Evolutionary conservation across 2,329 filamentous ascomycete genomes (phyloP).

Genomic region (Corynespora cassiicola): DNA sequence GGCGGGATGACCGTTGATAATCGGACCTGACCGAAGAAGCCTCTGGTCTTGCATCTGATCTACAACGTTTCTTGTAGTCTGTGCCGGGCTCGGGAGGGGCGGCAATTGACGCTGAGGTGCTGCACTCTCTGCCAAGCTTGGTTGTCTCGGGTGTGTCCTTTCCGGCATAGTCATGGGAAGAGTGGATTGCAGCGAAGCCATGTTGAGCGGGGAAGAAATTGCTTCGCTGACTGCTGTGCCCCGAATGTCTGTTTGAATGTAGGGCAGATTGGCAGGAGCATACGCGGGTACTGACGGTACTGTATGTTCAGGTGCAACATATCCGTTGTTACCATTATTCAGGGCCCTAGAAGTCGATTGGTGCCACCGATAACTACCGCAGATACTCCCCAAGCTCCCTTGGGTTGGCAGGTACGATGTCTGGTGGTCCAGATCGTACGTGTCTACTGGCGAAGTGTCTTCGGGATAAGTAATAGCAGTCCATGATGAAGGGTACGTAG

Average conservation of each 20-base stretch:
- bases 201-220: slow-evolving; percentile 36
- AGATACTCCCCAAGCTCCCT: too few relatives aligned
- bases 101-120: slow-evolving; percentile 37
- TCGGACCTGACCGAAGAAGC: too few relatives aligned
- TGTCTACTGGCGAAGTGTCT: slow-evolving; percentile 35
- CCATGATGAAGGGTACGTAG: too few relatives aligned
- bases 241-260: slow-evolving; percentile 18
- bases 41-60: slow-evolving; percentile 40
- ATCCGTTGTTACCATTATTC: slow-evolving; percentile 16
- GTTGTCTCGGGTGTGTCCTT: slow-evolving; percentile 23
- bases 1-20: too few relatives aligned
- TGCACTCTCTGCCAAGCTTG: slow-evolving; percentile 16
- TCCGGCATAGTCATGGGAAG: slow-evolving; percentile 26
- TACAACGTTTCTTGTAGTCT: slow-evolving; percentile 29
- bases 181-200: slow-evolving; percentile 35
- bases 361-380: slow-evolving; percentile 27
- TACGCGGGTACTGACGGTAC: slow-evolving; percentile 18
- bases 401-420: slow-evolving; percentile 24
- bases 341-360: slow-evolving; percentile 15
- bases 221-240: slow-evolving; percentile 18
- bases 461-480: too few relatives aligned
- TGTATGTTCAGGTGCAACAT: slow-evolving; percentile 31
- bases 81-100: slow-evolving; percentile 35
- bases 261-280: slow-evolving; percentile 20
- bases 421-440: slow-evolving; percentile 30